A percentile compares a stretch with the other conserved stretches of the same genome.
phyloP scores from a whole-genome alignment of 2,329 filamentous ascomycete genomes.

The Raffaelea albimanens region DNA sequence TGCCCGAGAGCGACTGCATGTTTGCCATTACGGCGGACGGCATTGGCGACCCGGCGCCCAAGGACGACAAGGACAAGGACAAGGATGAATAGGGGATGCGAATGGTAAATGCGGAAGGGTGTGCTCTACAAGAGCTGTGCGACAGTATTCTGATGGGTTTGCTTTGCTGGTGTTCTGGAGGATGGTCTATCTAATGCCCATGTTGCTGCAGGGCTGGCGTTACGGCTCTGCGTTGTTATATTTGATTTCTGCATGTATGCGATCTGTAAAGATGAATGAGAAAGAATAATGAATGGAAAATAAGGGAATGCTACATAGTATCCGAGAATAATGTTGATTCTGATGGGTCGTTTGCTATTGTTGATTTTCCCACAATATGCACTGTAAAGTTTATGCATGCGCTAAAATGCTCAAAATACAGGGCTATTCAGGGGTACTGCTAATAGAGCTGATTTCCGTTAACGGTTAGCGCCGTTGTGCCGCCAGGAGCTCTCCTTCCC shows the following conservation, averaged over 20 bases:
- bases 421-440: neutral
- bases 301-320: too few relatives aligned
- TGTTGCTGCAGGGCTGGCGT: neutral
- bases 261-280: too few relatives aligned
- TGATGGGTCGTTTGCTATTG: too few relatives aligned
- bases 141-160: too few relatives aligned
- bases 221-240: neutral
- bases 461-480: slow-evolving; percentile 2
- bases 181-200: too few relatives aligned
- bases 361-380: too few relatives aligned
- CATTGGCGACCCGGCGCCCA: slow-evolving; percentile 90
- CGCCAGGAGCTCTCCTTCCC: too few relatives aligned
- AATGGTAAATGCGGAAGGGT: too few relatives aligned
- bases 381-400: too few relatives aligned
- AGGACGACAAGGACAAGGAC: slow-evolving; percentile 70
- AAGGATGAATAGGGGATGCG: neutral
- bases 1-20: slow-evolving; percentile 91
- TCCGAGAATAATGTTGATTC: too few relatives aligned
- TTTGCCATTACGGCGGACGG: slow-evolving; percentile 97
- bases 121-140: too few relatives aligned
- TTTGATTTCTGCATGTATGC: neutral
- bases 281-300: slow-evolving; percentile 8
- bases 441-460: slow-evolving; percentile 5
- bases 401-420: too few relatives aligned
- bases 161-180: neutral